Conservation (phyloP, 2,329 filamentous ascomycete genomes). For the Neocucurbitaria cava region DNA sequence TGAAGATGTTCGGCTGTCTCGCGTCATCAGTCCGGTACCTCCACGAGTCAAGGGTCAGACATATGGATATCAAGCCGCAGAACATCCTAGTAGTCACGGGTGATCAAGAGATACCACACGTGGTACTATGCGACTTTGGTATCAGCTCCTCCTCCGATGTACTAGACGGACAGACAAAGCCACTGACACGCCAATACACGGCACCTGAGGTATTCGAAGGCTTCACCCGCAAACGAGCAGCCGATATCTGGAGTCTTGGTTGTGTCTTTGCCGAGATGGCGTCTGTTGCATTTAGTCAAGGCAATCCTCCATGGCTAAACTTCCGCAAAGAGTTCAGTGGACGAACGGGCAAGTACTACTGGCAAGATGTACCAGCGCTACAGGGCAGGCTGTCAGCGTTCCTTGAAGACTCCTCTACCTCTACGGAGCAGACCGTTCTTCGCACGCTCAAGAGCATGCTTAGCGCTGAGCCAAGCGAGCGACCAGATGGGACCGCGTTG, state of each 20-base stretch:
- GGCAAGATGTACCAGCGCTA: slow-evolving; percentile 41
- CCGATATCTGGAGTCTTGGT: slow-evolving; percentile 92
- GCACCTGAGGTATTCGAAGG: slow-evolving; percentile 45
- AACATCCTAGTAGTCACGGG: slow-evolving; percentile 46
- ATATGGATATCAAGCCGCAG: slow-evolving; percentile 49
- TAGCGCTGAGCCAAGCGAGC: slow-evolving; percentile 32
- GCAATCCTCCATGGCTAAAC: slow-evolving; percentile 29
- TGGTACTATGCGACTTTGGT: slow-evolving; percentile 49
- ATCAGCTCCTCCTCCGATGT: slow-evolving; percentile 40
- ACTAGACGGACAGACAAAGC: slow-evolving; percentile 23
- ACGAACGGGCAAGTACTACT: slow-evolving; percentile 44
- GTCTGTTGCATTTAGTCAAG: slow-evolving; percentile 29
- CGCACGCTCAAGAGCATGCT: slow-evolving; percentile 43
- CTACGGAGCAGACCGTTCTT: slow-evolving; percentile 32
- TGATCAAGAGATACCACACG: slow-evolving; percentile 38
- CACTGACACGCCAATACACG: slow-evolving; percentile 43
- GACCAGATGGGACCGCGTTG: slow-evolving; percentile 40
- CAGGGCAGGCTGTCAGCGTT: slow-evolving; percentile 36
- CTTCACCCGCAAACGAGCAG: slow-evolving; percentile 36
- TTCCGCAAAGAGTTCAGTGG: slow-evolving; percentile 40
- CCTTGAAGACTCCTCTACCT: slow-evolving; percentile 22
- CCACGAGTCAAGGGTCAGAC: slow-evolving; percentile 45
- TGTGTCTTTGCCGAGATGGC: slow-evolving; percentile 98
- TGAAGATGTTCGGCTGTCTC: slow-evolving; percentile 48
- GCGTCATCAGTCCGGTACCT: slow-evolving; percentile 45